Evolutionary conservation across 805 yeast genomes (phyloP), one percentile per base, ranked within the genome.

Genomic region (Yueomyces sinensis): DNA sequence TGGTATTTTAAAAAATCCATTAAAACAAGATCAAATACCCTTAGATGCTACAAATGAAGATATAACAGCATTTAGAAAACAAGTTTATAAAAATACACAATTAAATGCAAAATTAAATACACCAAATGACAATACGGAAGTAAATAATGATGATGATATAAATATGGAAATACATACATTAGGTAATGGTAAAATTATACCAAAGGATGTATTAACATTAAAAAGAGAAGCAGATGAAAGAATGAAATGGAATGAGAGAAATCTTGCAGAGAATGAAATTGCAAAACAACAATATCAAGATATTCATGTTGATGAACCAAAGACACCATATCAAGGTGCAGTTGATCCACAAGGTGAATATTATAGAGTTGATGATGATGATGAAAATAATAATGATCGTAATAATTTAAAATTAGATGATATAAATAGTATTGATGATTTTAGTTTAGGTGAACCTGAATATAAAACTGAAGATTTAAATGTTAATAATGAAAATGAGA

Each of bases 291-390:
- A 79, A 45, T 54, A 52, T 30, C 63, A 60, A 33, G 65, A 63
- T 37, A 54, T 63, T 30, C 56, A 53, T 37, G 83, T 87, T 30
- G 94, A 83, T 50, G 96, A 87, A 54, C 96, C 96, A 17, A 87
- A 87, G 63, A 87, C 96, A 1, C 96, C 96, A 4, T 87, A 80
- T 49, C 93, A 82, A 52, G 93, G 91, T 9, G 93, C 94, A 1
- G 79, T 82, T 19, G 76, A 80, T 47, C 87, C 91, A 1, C 65
- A 70, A 35, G 83, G 82, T 23, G 94, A 86, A 47, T 80, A 81
- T 50, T 83, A 84, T 45, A 66, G 68, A 34, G 72, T 70, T 4
- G 89, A 80, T 47, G 74, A 75, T 31, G 86, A 77, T 25, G 72
- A 45, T 2, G 45, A 35, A 5, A 30, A 33, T 11, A 30, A 33